phyloP scores from a whole-genome alignment of 139 green algal species.

The Chlorella sp. region DNA sequence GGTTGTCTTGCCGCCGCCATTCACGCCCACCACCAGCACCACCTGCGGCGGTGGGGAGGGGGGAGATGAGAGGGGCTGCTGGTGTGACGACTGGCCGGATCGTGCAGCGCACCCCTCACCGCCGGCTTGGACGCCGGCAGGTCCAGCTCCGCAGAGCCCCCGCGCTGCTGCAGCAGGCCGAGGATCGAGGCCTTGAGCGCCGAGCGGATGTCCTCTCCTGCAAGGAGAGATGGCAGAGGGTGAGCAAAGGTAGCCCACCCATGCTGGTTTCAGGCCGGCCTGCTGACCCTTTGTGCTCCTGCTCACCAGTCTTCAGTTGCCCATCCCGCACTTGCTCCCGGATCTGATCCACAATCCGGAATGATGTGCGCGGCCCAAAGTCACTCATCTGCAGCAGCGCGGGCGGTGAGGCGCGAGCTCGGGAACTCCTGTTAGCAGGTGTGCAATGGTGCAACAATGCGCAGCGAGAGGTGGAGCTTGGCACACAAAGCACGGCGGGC shows the following conservation, averaged over 20 bases:
- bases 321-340: slow-evolving; percentile 67
- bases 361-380: slow-evolving; percentile 88
- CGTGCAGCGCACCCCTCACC: no score
- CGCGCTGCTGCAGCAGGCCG: slow-evolving; percentile 34
- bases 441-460: not conserved
- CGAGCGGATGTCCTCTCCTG: slow-evolving; percentile 28
- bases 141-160: slow-evolving; percentile 45
- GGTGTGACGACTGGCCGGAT: no score
- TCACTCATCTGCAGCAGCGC: slow-evolving; percentile 68
- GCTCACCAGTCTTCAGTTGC: slow-evolving; percentile 56
- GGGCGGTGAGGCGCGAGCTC: not conserved
- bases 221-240: not conserved
- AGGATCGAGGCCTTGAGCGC: slow-evolving; percentile 53
- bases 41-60: no score
- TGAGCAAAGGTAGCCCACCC: no score
- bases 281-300: not conserved
- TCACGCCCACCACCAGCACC: slow-evolving; percentile 94
- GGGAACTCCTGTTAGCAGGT: not conserved
- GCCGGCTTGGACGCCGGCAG: slow-evolving; percentile 49
- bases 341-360: slow-evolving; percentile 86
- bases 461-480: not conserved
- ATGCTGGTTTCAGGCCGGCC: not conserved
- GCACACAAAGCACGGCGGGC: not conserved
- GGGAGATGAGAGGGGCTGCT: no score
- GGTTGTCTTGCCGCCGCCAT: slow-evolving; percentile 97